Evolutionary conservation across 192 early-diverging fungal genomes (phyloP).

Genomic region (Rhizoclosmatium sp.): DNA sequence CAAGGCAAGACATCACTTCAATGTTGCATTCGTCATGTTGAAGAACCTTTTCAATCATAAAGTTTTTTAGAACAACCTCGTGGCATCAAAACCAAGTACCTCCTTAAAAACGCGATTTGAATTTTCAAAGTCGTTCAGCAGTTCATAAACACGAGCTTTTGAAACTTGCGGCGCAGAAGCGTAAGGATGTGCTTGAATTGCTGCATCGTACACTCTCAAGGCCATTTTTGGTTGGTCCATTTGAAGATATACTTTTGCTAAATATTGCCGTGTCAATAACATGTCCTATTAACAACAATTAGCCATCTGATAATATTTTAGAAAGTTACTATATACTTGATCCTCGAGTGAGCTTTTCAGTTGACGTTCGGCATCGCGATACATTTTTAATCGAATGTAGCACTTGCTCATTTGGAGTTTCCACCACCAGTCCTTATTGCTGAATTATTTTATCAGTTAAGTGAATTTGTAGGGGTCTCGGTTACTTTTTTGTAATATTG

Average conservation of each 20-base stretch:
- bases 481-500: conserved; percentile 21
- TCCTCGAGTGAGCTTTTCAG: conserved; percentile 34
- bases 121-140: conserved; percentile 26
- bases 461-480: not conserved
- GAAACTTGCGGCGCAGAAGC: conserved; percentile 21
- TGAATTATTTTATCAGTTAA: not conserved
- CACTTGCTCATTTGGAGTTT: conserved; percentile 43
- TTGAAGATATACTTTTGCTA: conserved; percentile 36
- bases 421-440: conserved; percentile 52
- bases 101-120: conserved; percentile 32
- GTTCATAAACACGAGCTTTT: conserved; percentile 39
- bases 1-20: conserved; percentile 42
- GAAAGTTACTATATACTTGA: conserved; percentile 13
- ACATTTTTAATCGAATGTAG: conserved; percentile 21
- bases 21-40: conserved; percentile 33
- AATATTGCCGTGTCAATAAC: conserved; percentile 29
- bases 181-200: conserved; percentile 12
- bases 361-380: conserved; percentile 35
- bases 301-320: conserved; percentile 1
- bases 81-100: no score
- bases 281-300: conserved; percentile 30
- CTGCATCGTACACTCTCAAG: conserved; percentile 33
- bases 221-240: conserved; percentile 38
- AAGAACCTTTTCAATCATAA: conserved; percentile 34
- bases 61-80: not conserved